A percentile compares a stretch with the other conserved stretches of the same genome.
Evolutionary conservation across 148 eudicot species (phyloP).

Genomic region (Silene conica): DNA sequence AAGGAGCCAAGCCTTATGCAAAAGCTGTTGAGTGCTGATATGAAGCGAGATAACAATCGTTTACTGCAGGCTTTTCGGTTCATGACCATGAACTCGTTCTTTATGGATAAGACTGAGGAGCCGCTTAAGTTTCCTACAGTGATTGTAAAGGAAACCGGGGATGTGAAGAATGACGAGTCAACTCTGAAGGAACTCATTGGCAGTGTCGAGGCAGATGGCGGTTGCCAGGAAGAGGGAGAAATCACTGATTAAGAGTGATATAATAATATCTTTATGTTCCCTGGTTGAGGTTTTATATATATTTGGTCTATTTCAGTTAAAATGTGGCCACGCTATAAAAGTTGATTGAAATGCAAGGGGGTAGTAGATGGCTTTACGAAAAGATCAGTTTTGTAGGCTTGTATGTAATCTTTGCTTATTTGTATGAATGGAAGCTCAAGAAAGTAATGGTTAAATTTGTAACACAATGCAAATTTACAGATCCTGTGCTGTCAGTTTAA

Average conservation of each 20-base stretch:
- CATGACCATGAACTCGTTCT: conserved; percentile 76
- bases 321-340: too few relatives aligned
- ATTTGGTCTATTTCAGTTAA: not conserved
- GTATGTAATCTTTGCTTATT: not conserved
- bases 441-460: too few relatives aligned
- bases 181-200: conserved; percentile 6
- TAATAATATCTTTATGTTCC: not conserved
- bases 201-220: not conserved
- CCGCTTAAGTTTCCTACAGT: conserved; percentile 62
- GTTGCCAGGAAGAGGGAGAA: conserved; percentile 56
- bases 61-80: conserved; percentile 79
- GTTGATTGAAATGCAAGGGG: not conserved
- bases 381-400: not conserved
- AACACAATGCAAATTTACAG: not conserved
- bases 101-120: conserved; percentile 53
- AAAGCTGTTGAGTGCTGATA: conserved; percentile 67
- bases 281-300: not conserved
- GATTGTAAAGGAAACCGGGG: conserved; percentile 43
- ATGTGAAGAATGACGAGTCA: conserved; percentile 11
- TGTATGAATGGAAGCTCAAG: not conserved
- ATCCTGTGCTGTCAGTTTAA: not conserved
- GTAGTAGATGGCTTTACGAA: not conserved
- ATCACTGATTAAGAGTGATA: conserved; percentile 36
- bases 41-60: conserved; percentile 51
- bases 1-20: conserved; percentile 66